Percentiles rank a stretch among this genome's conserved stretches.
Conservation (phyloP, 2,329 filamentous ascomycete genomes). For the Trichoderma semiorbis region DNA sequence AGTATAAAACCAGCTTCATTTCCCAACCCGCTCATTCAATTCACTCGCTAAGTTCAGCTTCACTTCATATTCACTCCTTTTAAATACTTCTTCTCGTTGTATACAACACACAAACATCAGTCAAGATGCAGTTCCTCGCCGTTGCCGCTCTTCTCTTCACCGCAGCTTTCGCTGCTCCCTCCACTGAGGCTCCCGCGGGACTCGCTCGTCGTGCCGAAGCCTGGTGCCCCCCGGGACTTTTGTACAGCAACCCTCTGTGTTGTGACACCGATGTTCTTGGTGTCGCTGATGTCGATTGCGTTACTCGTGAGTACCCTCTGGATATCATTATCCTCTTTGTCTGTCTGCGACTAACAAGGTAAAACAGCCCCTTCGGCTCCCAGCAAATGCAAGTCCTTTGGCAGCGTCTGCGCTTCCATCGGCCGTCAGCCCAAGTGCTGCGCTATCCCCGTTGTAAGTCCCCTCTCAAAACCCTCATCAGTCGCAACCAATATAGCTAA, state of each 20-base stretch:
- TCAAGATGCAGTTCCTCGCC: constrained; percentile 20
- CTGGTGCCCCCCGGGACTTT: neutral
- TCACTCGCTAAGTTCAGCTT: neutral
- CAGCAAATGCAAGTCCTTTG: constrained; percentile 6
- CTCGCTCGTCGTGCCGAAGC: neutral
- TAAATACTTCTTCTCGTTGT: neutral
- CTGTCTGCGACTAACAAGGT: neutral
- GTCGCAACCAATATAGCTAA: neutral
- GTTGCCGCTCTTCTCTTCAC: constrained; percentile 17
- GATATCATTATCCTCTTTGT: neutral
- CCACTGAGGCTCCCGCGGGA: neutral
- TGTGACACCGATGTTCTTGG: constrained; percentile 13
- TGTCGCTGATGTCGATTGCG: constrained; percentile 15
- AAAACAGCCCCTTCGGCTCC: neutral
- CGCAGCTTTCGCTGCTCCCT: constrained; percentile 12
- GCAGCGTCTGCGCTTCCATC: neutral
- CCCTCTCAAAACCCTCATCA: neutral
- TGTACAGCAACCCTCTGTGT: constrained; percentile 19
- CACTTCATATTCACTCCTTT: neutral
- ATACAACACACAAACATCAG: neutral
- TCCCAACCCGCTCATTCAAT: neutral
- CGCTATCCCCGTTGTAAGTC: neutral
- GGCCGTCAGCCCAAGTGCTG: constrained; percentile 17
- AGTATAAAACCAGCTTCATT: neutral
- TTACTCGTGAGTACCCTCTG: neutral